A percentile compares a stretch with the other conserved stretches of the same genome.
Conservation (phyloP, 345 rosid genomes). For the Abelmoschus esculentus region DNA sequence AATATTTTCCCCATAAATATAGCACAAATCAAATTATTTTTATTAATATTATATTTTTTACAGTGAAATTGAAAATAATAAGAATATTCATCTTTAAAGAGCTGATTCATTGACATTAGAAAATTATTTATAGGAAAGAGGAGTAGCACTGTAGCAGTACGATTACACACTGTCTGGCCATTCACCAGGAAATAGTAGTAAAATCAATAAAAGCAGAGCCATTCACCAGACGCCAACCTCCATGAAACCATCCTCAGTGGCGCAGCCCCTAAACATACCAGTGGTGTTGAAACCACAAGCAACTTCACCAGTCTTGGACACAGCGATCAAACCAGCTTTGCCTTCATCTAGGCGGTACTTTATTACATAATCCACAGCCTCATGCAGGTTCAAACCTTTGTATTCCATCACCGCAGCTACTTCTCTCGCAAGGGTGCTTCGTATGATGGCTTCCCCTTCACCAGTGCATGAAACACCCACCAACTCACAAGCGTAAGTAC, state of each 20-base stretch:
- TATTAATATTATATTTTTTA: no score
- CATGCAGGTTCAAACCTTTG: constrained; percentile 67
- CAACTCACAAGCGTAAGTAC: constrained; percentile 73
- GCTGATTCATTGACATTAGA: background rate
- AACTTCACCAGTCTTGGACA: constrained; percentile 75
- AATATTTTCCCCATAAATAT: no score
- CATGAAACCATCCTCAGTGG: constrained; percentile 86
- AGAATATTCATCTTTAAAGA: no score
- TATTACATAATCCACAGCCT: constrained; percentile 54
- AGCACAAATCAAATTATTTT: no score
- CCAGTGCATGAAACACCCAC: constrained; percentile 92
- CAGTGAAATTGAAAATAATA: no score
- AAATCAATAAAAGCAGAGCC: no score
- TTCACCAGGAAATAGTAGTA: no score
- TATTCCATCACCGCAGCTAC: constrained; percentile 98
- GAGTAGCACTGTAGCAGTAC: no score
- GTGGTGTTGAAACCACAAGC: constrained; percentile 71
- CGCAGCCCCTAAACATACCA: constrained; percentile 90
- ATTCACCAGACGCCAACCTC: constrained; percentile 72
- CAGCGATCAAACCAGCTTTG: constrained; percentile 82
- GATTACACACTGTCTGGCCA: no score
- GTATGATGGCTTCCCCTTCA: constrained; percentile 93
- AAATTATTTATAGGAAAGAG: no score
- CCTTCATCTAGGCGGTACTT: constrained; percentile 75
- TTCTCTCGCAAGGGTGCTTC: constrained; percentile 81